A percentile compares a stretch with the other conserved stretches of the same genome.
Conservation (phyloP, 345 rosid species). For the Eucalyptus rudis region DNA sequence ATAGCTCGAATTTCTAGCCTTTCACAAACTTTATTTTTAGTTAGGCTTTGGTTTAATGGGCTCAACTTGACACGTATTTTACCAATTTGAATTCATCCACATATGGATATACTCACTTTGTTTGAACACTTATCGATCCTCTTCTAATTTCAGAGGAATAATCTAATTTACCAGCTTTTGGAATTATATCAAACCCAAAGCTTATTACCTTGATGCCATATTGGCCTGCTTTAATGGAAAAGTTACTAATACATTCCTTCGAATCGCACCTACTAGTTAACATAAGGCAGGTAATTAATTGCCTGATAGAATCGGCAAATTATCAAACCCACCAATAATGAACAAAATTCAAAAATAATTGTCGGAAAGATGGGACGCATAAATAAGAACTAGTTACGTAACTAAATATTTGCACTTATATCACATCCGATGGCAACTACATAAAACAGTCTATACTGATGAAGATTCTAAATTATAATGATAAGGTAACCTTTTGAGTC, state of each 20-base stretch:
- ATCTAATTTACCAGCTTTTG: background rate
- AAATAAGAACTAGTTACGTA: background rate
- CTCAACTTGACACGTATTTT: background rate
- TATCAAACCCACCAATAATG: background rate
- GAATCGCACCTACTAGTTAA: background rate
- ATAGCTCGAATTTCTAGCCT: background rate
- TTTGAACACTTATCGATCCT: background rate
- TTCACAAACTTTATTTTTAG: background rate
- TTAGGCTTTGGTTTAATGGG: background rate
- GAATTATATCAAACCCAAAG: background rate
- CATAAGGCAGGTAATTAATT: background rate
- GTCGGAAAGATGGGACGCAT: background rate
- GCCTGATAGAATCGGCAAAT: background rate
- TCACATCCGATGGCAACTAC: background rate
- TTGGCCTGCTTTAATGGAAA: background rate
- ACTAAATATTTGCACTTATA: background rate
- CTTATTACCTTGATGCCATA: background rate
- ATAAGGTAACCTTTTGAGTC: background rate
- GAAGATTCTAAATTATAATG: background rate
- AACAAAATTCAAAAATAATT: background rate
- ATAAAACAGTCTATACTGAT: background rate
- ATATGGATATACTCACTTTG: background rate
- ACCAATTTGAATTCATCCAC: background rate
- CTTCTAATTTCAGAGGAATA: background rate
- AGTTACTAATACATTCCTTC: background rate